Evolutionary conservation across 305 asterid species (phyloP), one percentile per base, ranked within the genome.

Genomic region (Fraxinus paxiana): DNA sequence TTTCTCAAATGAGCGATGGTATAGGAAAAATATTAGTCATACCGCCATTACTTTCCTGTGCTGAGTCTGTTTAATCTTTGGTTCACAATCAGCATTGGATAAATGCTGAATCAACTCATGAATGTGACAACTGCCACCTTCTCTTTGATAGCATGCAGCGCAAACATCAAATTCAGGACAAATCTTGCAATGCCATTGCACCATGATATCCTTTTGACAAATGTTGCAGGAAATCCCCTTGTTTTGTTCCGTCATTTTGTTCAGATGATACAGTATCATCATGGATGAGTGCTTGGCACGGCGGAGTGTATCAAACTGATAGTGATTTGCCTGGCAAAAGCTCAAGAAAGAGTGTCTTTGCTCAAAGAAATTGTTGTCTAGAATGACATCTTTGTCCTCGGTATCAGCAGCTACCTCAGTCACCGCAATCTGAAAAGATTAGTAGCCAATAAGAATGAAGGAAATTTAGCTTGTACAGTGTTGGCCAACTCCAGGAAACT

Each of bases 241-340:
- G 59, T 76, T 75, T 56, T 78, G 77, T 43, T 80, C 78, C 41
- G 80, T 75, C 79, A 75, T 85, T 80, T 87, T 81, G 85, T 83
- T 84, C 78, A 93, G 93, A 85, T 90, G 90, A 83, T 89, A 82
- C 82, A 93, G 56, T 82, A 93, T 89, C 98, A 93, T 93, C 97
- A 91, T 93, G 41, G 98, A 85, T 12, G 98, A 93, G 83, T 92
- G 88, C 87, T 93, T 93, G 71, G 97, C 97, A 35, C 90, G 91
- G 15, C 96, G 92, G 78, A 89, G 90, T 2, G 94, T 80, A 79
- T 89, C 91, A 76, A 92, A 93, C 79, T 91, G 96, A 76, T 87
- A 93, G 70, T 87, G 78, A 41, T 89, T 92, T 75, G 70, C 80
- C 87, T 87, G 92, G 78, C 97, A 92, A 86, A 91, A 90, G 81